A percentile compares a stretch with the other conserved stretches of the same genome.
Evolutionary conservation across 371 early-diverging fungal species (phyloP).

Genomic region (Mortierella sp.): DNA sequence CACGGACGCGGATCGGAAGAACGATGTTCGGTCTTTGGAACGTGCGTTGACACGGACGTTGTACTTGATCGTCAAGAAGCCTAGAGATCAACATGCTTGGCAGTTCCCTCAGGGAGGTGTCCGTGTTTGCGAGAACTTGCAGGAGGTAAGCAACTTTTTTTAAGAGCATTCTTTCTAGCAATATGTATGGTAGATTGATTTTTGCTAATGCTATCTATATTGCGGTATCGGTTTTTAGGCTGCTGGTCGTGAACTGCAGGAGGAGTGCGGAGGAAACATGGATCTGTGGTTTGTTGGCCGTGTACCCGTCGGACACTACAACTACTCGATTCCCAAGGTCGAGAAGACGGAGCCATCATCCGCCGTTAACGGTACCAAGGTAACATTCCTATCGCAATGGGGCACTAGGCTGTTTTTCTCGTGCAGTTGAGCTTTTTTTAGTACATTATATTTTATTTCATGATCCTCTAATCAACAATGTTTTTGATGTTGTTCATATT

Average conservation of each 20-base stretch:
- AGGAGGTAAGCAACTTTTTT: constrained; percentile 62
- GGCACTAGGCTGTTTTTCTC: constrained; percentile 4
- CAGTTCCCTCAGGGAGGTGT: constrained; percentile 82
- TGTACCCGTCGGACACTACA: constrained; percentile 75
- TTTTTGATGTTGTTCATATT: too few relatives aligned
- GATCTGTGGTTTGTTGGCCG: constrained; percentile 82
- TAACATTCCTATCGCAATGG: constrained; percentile 6
- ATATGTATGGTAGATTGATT: not conserved
- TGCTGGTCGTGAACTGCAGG: constrained; percentile 75
- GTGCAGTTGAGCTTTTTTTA: too few relatives aligned
- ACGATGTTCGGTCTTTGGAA: constrained; percentile 79
- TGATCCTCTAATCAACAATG: too few relatives aligned
- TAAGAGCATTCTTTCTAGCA: not conserved
- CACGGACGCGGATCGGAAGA: constrained; percentile 75
- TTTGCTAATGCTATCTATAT: constrained; percentile 34
- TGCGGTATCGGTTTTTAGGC: too few relatives aligned
- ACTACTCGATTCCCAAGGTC: constrained; percentile 60
- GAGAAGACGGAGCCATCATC: constrained; percentile 27
- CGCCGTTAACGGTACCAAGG: constrained; percentile 55
- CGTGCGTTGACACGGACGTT: constrained; percentile 77
- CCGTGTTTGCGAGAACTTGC: constrained; percentile 70
- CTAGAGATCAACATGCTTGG: constrained; percentile 73
- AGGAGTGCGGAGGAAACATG: constrained; percentile 79
- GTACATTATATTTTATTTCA: too few relatives aligned
- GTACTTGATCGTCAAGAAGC: constrained; percentile 82